phyloP scores from a whole-genome alignment of 148 eudicot species.

The Rhododendron molle region DNA sequence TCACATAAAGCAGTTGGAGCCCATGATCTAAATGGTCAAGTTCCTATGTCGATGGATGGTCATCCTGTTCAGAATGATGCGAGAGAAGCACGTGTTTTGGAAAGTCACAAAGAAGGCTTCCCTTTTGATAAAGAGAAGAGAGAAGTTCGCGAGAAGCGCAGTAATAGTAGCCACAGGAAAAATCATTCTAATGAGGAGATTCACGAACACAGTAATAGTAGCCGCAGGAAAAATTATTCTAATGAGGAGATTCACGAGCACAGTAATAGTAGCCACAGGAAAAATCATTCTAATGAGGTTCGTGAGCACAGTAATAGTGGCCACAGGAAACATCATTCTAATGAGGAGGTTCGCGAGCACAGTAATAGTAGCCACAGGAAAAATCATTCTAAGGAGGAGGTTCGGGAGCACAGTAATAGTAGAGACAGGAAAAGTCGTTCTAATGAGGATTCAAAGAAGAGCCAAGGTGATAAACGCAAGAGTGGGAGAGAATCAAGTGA shows the following conservation, averaged over 20 bases:
- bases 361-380: not conserved
- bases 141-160: conserved; percentile 6
- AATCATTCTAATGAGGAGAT: conserved; percentile 8
- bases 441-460: conserved; percentile 19
- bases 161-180: not conserved
- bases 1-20: conserved; percentile 13
- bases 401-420: not conserved
- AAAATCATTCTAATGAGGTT: not conserved
- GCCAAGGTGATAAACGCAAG: conserved; percentile 2
- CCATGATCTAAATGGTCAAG: conserved; percentile 6
- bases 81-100: conserved; percentile 13
- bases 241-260: not conserved
- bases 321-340: not conserved
- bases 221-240: not conserved
- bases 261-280: not conserved
- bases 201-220: not conserved
- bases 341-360: not conserved
- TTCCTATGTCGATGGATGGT: conserved; percentile 12
- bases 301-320: conserved; percentile 5
- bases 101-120: conserved; percentile 20
- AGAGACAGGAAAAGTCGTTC: not conserved
- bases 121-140: conserved; percentile 9
- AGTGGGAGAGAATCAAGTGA: not conserved
- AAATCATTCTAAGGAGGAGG: conserved; percentile 9
- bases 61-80: conserved; percentile 13